Conservation (phyloP, 257 asterid species). For the Anisodus acutangulus region DNA sequence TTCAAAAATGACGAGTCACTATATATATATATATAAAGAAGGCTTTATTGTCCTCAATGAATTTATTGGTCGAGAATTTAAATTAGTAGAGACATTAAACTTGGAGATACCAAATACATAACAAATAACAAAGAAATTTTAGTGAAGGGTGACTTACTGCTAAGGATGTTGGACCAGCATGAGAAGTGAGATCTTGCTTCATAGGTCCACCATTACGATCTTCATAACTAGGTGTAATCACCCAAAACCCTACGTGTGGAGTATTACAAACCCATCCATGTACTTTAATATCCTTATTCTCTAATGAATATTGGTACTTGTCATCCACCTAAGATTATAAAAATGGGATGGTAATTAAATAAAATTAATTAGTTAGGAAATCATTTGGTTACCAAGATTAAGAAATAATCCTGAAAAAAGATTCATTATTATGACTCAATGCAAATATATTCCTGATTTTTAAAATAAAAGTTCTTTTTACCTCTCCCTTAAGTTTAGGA, state of each 20-base stretch:
- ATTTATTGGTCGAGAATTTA: not conserved
- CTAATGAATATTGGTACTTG: constrained; percentile 35
- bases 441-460: too few relatives aligned
- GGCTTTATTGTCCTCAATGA: not conserved
- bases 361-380: not conserved
- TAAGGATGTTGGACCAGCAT: constrained; percentile 29
- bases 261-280: constrained; percentile 36
- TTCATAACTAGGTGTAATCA: constrained; percentile 35
- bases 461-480: constrained; percentile 25
- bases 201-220: constrained; percentile 35
- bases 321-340: constrained; percentile 34
- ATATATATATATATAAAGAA: not conserved
- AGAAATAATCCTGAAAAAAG: too few relatives aligned
- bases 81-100: too few relatives aligned
- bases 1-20: not conserved
- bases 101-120: not conserved
- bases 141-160: constrained; percentile 1
- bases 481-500: constrained; percentile 39
- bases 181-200: constrained; percentile 37
- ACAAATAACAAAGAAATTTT: too few relatives aligned
- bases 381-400: not conserved
- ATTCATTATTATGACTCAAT: too few relatives aligned
- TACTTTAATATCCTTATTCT: constrained; percentile 33
- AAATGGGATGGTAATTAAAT: not conserved
- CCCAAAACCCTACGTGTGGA: constrained; percentile 37